Evolutionary conservation across 2,329 filamentous ascomycete genomes (phyloP), one percentile per base, ranked within the genome.

Genomic region (Raffaelea albimanens): DNA sequence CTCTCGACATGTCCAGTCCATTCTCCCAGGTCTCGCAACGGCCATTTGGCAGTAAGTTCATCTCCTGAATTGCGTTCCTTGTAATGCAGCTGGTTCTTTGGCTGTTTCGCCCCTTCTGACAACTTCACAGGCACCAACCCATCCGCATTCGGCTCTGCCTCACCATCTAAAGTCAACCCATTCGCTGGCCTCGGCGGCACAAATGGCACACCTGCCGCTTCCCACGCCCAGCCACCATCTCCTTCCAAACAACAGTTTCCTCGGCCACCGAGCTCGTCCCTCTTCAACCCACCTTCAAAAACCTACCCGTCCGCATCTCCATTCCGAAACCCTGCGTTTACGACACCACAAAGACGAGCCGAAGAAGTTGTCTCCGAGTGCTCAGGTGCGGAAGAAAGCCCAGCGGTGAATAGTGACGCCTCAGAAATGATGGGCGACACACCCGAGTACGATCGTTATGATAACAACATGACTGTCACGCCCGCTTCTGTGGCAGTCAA

Each of bases 261-360:
- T 1, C 56, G 58, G 3, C 60, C 66, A 19, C 68, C 70, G 2
- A 64, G 67, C 47, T 62, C 68, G n/a, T 68, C 69, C 13, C 61
- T 68, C 40, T 75, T 78, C 57, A 67, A 67, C 23, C 67, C 71
- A 5, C 62, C 67, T 40, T 52, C 72, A 4, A 59, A 65, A 5
- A 63, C 65, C 36, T 63, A 67, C 67, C 49, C 53, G 3, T 0
- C 74, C 71, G 76, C 77, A 0, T 67, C 75, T 14, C 67, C 71
- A 1, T 83, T 83, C 52, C 74, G 79, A 20, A 83, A 83, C 54
- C 76, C 79, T 1, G 73, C 78, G 3, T 83, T 83, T 53, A 81
- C 75, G 2, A 83, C 80, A 0, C 80, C 79, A 1, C 73, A 80
- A 43, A 76, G 73, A 49, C 71, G 74, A 0, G 67, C 75, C 50